A percentile compares a stretch with the other conserved stretches of the same genome.
Evolutionary conservation across 2,329 filamentous ascomycete genomes (phyloP).

Genomic region (Aspergillus intermedius): DNA sequence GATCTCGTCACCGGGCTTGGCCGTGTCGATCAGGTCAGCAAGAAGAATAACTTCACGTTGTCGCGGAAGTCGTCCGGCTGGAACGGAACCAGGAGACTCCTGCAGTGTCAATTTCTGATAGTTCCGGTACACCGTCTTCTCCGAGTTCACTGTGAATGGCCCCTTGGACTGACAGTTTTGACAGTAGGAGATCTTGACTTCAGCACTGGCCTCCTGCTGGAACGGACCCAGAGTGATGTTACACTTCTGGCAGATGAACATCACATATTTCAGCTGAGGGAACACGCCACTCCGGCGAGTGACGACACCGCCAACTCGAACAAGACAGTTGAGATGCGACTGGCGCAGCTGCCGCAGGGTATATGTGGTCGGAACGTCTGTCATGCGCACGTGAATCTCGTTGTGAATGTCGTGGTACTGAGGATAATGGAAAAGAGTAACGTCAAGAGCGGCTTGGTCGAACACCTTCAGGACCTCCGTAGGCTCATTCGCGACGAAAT

Average conservation of each 20-base stretch:
- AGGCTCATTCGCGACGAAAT: constrained; percentile 92
- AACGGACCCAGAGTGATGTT: constrained; percentile 88
- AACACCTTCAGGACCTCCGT: constrained; percentile 95
- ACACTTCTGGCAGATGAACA: constrained; percentile 95
- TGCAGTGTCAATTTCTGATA: constrained; percentile 97
- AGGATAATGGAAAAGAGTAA: constrained; percentile 89
- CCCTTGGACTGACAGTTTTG: constrained; percentile 93
- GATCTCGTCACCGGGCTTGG: constrained; percentile 95
- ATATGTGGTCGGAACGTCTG: constrained; percentile 88
- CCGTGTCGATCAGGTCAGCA: constrained; percentile 93
- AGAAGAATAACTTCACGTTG: constrained; percentile 91
- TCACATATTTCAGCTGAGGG: constrained; percentile 95
- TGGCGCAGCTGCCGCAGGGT: constrained; percentile 92
- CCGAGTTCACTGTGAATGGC: constrained; percentile 90
- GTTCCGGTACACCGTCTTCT: constrained; percentile 97
- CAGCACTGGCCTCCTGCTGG: constrained; percentile 92
- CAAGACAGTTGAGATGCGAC: constrained; percentile 89
- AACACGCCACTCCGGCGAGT: constrained; percentile 93
- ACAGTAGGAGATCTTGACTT: constrained; percentile 94
- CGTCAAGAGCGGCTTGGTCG: constrained; percentile 93
- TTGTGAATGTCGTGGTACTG: constrained; percentile 97
- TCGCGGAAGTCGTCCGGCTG: constrained; percentile 85
- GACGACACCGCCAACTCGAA: constrained; percentile 90
- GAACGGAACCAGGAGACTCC: constrained; percentile 93
- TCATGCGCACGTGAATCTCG: constrained; percentile 95